Percentiles rank a stretch among this genome's conserved stretches.
phyloP scores from a whole-genome alignment of 2,329 filamentous ascomycete genomes.

The Fusarium lyarnte region DNA sequence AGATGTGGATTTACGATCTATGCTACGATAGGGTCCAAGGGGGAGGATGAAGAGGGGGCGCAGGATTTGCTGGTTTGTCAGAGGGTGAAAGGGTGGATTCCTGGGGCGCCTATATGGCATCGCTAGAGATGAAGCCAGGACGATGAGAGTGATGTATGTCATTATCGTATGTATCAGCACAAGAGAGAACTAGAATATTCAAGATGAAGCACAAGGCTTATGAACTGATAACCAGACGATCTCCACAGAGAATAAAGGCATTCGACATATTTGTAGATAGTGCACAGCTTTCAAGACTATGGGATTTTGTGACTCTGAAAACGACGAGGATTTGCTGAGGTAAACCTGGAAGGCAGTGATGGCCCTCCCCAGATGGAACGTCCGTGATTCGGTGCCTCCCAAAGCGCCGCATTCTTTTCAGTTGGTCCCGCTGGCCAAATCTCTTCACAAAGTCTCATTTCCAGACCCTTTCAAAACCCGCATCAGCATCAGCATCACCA shows the following conservation, averaged over 20 bases:
- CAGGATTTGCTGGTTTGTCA: slow-evolving; percentile 25
- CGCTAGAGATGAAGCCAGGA: neutral
- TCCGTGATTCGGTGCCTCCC: neutral
- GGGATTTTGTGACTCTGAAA: neutral
- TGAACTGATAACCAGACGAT: too few species aligned
- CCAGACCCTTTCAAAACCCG: accelerated
- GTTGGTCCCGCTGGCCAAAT: neutral
- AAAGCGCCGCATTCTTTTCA: accelerated
- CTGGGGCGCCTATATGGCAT: slow-evolving; percentile 26
- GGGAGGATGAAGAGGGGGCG: neutral
- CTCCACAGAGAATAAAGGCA: too few species aligned
- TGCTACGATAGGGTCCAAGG: slow-evolving; percentile 4
- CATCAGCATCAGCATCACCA: neutral
- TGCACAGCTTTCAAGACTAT: too few species aligned
- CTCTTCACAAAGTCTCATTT: neutral
- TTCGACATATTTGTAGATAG: too few species aligned
- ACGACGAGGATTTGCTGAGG: neutral
- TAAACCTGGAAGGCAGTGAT: neutral
- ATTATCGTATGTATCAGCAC: too few species aligned
- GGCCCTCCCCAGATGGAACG: accelerated
- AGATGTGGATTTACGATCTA: slow-evolving; percentile 12
- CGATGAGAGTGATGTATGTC: too few species aligned
- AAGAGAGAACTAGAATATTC: too few species aligned
- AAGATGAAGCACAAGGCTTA: too few species aligned
- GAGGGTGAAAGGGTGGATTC: slow-evolving; percentile 18